phyloP scores from a whole-genome alignment of 2,329 filamentous ascomycete species.

The Drechmeria coniospora region DNA sequence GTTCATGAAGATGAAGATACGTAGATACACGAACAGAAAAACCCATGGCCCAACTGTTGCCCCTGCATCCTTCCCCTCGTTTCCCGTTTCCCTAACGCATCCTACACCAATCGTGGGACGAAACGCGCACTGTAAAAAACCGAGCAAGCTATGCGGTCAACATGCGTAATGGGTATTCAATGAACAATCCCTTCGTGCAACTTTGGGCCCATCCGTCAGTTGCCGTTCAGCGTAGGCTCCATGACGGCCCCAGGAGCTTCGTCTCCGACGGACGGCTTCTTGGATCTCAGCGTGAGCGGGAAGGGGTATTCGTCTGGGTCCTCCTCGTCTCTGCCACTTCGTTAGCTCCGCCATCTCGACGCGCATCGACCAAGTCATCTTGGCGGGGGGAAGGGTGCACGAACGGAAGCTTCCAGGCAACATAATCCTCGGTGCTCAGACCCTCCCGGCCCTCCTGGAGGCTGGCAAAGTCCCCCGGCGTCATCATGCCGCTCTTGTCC shows the following conservation, averaged over 20 bases:
- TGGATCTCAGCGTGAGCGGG: slow-evolving; percentile 40
- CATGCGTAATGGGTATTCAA: too few relatives aligned
- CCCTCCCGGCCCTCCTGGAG: slow-evolving; percentile 90
- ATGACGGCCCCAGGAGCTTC: too few relatives aligned
- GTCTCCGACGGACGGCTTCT: slow-evolving; percentile 25
- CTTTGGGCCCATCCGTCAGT: too few relatives aligned
- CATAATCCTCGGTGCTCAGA: slow-evolving; percentile 89
- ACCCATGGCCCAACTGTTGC: too few relatives aligned
- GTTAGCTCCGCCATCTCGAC: not conserved
- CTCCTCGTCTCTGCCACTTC: slow-evolving; percentile 77
- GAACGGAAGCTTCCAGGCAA: slow-evolving; percentile 96
- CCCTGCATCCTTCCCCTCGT: not conserved
- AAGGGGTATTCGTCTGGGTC: slow-evolving; percentile 61
- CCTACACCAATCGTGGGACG: too few relatives aligned
- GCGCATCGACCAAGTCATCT: not conserved
- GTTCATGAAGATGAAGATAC: too few relatives aligned
- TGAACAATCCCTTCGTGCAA: too few relatives aligned
- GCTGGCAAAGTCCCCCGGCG: slow-evolving; percentile 91
- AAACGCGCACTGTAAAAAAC: too few relatives aligned
- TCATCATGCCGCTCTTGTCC: slow-evolving; percentile 94
- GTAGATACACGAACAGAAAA: too few relatives aligned
- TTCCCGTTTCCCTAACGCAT: too few relatives aligned
- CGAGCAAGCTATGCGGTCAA: too few relatives aligned
- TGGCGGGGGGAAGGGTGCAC: too few relatives aligned
- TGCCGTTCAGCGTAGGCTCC: slow-evolving; percentile 8